Conservation (phyloP, 2,329 filamentous ascomycete species). For the Thielaviopsis ethacetica region DNA sequence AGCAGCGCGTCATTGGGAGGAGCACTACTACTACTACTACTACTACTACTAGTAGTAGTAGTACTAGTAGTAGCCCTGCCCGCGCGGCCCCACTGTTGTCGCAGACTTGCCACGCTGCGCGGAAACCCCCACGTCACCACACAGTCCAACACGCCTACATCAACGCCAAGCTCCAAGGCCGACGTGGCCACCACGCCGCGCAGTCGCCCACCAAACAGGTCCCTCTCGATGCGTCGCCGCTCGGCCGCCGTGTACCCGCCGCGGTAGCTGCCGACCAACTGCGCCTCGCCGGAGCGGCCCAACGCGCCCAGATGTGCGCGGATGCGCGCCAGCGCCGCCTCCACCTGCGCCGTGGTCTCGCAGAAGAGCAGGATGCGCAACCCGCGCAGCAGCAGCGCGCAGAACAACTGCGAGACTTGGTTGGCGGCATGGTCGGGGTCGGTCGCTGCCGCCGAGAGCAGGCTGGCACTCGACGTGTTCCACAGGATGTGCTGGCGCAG, state of each 20-base stretch:
- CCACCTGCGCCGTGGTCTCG: conserved; percentile 24
- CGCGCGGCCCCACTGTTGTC: conserved; percentile 87
- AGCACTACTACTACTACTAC: too few species aligned
- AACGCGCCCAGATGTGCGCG: conserved; percentile 44
- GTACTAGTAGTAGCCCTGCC: conserved; percentile 54
- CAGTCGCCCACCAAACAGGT: conserved; percentile 94
- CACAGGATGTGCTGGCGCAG: conserved; percentile 5
- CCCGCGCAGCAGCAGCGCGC: conserved; percentile 72
- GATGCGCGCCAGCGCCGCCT: neutral
- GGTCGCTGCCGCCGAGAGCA: neutral
- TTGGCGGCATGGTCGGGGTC: conserved; percentile 1
- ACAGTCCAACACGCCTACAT: conserved; percentile 86
- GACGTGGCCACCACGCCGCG: conserved; percentile 88
- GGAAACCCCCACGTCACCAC: conserved; percentile 91
- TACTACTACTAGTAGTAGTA: conserved; percentile 20
- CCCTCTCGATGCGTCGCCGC: conserved; percentile 68
- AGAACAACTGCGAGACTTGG: conserved; percentile 87
- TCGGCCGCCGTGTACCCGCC: conserved; percentile 92
- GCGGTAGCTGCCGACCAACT: conserved; percentile 83
- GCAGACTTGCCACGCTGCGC: conserved; percentile 83
- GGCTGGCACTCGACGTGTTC: conserved; percentile 4
- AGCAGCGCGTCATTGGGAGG: conserved; percentile 87
- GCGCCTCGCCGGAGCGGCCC: conserved; percentile 57
- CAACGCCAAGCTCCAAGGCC: conserved; percentile 82
- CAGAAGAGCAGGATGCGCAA: conserved; percentile 91